Evolutionary conservation across 768 basidiomycete species (phyloP).

Genomic region (Psilocybe subaeruginosa): DNA sequence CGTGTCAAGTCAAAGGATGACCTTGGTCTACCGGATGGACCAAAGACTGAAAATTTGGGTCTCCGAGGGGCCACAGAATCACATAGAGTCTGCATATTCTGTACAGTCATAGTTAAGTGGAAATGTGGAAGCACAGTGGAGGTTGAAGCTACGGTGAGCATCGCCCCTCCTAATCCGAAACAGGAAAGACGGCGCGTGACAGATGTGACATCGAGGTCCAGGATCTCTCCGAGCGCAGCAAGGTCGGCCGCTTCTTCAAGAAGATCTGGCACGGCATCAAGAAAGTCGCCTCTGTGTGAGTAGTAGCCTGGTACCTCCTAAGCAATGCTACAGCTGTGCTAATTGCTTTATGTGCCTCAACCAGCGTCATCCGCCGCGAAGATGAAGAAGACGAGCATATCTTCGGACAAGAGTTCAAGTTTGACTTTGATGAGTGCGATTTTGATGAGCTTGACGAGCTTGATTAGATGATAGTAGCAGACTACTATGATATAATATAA

Average conservation of each 20-base stretch:
- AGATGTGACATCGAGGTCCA: conserved; percentile 3
- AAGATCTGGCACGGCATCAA: conserved; percentile 10
- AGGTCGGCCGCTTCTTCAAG: conserved; percentile 8
- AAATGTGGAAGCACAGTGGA: no score
- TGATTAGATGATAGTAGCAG: not conserved
- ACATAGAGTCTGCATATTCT: no score
- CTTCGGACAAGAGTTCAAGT: not conserved
- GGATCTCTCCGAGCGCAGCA: conserved; percentile 2
- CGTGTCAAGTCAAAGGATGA: no score
- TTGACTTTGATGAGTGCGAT: not conserved
- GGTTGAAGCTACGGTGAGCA: no score
- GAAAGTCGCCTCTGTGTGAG: conserved; percentile 10
- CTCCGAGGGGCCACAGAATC: no score
- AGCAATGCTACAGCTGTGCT: not conserved
- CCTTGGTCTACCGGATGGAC: no score
- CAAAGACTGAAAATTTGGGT: no score
- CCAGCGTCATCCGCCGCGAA: conserved; percentile 4
- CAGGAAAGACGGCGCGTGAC: not conserved
- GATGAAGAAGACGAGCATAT: conserved; percentile 5
- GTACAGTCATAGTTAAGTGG: no score
- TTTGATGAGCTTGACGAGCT: not conserved
- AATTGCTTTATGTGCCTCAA: not conserved
- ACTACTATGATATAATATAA: not conserved
- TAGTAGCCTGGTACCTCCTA: not conserved
- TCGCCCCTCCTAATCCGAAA: not conserved